These are phyloP conservation scores for Pythium grandisporangium DNA, from an alignment of 352 stramenopile genomes.

Conservation along the genomic window DNA sequence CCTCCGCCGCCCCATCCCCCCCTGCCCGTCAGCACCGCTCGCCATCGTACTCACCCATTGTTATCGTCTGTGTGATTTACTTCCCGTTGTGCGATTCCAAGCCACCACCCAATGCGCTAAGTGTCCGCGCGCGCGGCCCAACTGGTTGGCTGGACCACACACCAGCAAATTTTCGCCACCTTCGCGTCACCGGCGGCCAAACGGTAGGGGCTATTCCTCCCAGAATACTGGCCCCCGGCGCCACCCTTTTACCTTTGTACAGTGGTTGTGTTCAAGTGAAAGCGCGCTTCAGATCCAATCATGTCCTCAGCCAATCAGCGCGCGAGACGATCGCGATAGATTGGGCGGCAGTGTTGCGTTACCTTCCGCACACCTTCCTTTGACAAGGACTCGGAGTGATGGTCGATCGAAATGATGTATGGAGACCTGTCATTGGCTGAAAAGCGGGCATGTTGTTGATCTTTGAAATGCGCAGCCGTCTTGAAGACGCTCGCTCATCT, in stretches of 20 bases:
- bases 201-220: background rate
- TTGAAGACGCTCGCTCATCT: no score
- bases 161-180: slow-evolving; percentile 16
- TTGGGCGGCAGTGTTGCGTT: no score
- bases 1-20: no score
- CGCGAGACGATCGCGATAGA: background rate
- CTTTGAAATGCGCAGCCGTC: no score
- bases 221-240: slow-evolving; percentile 3
- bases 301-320: slow-evolving; percentile 11
- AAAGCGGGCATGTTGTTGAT: no score
- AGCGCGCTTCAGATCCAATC: slow-evolving; percentile 2
- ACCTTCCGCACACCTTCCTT: slow-evolving; percentile 11
- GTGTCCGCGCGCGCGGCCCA: background rate
- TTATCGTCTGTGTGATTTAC: slow-evolving; percentile 24
- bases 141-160: slow-evolving; percentile 21
- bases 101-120: background rate
- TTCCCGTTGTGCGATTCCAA: slow-evolving; percentile 23
- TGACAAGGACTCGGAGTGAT: slow-evolving; percentile 10
- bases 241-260: no score
- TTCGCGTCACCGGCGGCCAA: slow-evolving; percentile 8
- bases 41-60: slow-evolving; percentile 16
- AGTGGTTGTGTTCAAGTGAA: no score
- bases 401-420: no score
- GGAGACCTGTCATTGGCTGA: slow-evolving; percentile 6
- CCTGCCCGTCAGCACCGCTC: background rate